Evolutionary conservation across 768 basidiomycete species (phyloP).

Genomic region (Mycena filopes): DNA sequence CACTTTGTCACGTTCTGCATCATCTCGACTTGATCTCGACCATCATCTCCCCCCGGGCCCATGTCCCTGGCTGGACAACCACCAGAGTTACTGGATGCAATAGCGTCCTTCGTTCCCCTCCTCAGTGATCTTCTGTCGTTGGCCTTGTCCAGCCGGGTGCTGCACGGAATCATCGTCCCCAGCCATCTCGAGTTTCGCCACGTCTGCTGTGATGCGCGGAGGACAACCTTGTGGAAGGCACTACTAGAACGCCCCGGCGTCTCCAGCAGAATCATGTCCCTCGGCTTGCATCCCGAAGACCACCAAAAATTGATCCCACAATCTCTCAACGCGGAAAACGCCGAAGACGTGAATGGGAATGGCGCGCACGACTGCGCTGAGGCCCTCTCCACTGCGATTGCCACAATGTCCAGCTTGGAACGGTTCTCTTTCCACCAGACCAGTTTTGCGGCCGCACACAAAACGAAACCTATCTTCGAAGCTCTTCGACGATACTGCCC

Average conservation of each 20-base stretch:
- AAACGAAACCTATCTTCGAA: neutral
- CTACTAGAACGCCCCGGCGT: neutral
- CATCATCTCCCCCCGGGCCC: no score
- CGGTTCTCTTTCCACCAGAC: neutral
- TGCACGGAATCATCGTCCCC: neutral
- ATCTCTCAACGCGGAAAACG: neutral
- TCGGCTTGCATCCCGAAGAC: neutral
- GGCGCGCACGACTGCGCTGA: neutral
- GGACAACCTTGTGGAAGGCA: neutral
- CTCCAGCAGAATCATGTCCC: neutral
- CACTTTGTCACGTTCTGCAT: no score
- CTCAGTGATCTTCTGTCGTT: neutral
- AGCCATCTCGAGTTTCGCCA: slow-evolving; percentile 1
- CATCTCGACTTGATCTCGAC: no score
- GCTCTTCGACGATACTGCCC: neutral
- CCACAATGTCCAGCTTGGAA: neutral
- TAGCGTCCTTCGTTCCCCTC: neutral
- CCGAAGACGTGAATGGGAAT: neutral
- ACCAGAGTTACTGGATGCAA: neutral
- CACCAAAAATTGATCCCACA: neutral
- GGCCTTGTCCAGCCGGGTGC: neutral
- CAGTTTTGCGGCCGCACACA: neutral
- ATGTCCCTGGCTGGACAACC: neutral
- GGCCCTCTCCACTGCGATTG: neutral
- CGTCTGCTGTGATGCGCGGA: neutral